Evolutionary conservation across 768 basidiomycete genomes (phyloP).

Genomic region (Botryobasidium botryosum): DNA sequence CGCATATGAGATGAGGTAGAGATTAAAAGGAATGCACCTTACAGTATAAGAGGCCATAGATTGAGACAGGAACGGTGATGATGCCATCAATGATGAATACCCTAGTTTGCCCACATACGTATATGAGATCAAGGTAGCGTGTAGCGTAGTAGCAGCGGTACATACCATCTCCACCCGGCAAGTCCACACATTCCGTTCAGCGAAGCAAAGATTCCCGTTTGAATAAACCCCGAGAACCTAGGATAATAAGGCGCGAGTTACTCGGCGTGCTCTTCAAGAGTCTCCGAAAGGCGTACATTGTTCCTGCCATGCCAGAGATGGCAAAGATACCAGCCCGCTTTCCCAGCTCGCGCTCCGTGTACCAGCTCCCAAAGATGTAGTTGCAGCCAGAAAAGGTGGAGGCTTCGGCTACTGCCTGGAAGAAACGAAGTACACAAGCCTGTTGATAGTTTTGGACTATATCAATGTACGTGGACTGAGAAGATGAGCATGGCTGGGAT

Average conservation of each 20-base stretch:
- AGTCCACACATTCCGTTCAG: slow-evolving; percentile 17
- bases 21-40: too few species aligned
- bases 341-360: slow-evolving; percentile 49
- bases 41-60: slow-evolving; percentile 55
- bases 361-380: slow-evolving; percentile 60
- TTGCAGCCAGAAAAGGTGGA: slow-evolving; percentile 66
- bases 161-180: slow-evolving; percentile 10
- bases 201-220: slow-evolving; percentile 2
- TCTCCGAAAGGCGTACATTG: slow-evolving; percentile 27
- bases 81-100: slow-evolving; percentile 52
- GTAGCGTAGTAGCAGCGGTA: too few species aligned
- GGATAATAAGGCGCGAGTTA: too few species aligned
- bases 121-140: too few species aligned
- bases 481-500: too few species aligned
- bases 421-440: slow-evolving; percentile 55
- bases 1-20: too few species aligned
- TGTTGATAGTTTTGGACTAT: too few species aligned
- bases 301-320: slow-evolving; percentile 41
- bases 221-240: slow-evolving; percentile 20
- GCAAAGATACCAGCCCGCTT: slow-evolving; percentile 60
- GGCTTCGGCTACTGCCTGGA: slow-evolving; percentile 55
- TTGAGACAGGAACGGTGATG: slow-evolving; percentile 53
- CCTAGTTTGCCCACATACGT: too few species aligned
- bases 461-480: too few species aligned
- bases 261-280: too few species aligned